Base-by-base conservation (phyloP, 345 rosid genomes). In the Populus ilicifolia region DNA sequence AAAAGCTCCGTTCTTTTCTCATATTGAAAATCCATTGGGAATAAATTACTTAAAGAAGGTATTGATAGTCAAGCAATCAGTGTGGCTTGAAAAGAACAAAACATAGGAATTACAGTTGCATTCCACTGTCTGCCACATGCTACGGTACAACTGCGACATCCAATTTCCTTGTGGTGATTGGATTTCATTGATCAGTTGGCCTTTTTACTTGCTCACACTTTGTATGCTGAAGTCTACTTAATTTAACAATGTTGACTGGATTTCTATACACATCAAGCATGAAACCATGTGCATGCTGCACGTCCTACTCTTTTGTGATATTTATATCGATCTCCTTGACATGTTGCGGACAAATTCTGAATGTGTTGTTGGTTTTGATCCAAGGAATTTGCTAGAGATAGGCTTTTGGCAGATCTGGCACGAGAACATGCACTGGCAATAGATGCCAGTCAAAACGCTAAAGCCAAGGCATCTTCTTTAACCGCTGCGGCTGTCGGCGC, bases 401-500 rank as follows among this genome's bases (percentile, higher is more conserved):
- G 90, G 82, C 83, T 90, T 73, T 56, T 82, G 76, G 85, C 78
- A 38, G 94, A 89, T 79, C 79, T 90, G 79, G 90, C 87, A 25
- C 88, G 70, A 73, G 89, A 87, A n/a, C 81, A 84, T 16, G 87
- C 84, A 25, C 41, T 56, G 64, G 83, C 87, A 23, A 67, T 71
- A 62, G 87, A 83, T 74, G 77, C 76, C 25, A 83, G 76, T 46
- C 65, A 46, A 68, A 89, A 84, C 54, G 75, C 90, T 44, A 82
- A 86, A 80, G 85, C 84, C 16, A 92, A 92, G 88, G 79, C 88
- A 78, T 90, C 91, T 13, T 84, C 97, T 1, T 67, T 88, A 80
- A 85, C 96, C 21, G 92, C 99, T 64, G 97, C 99, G 6, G 90
- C 94, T 0, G 96, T 93, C 2, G 99, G 99, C 23, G 99, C 99